Evolutionary conservation across 371 early-diverging fungal genomes (phyloP), one percentile per base, ranked within the genome.

Genomic region (Mucor lusitanicus): DNA sequence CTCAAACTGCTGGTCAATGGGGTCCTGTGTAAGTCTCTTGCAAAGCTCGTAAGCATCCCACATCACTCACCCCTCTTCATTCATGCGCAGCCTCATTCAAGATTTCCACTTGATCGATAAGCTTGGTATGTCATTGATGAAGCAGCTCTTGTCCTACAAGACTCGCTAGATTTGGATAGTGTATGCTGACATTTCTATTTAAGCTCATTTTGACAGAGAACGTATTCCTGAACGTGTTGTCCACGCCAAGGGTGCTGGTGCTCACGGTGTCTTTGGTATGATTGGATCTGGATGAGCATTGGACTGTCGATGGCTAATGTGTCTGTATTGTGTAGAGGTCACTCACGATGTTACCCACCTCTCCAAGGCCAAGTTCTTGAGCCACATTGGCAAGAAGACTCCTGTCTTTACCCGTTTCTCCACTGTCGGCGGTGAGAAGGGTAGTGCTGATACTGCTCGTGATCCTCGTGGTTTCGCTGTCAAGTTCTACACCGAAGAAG

Each of bases 191-290:
- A 44, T 27, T 50, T 6, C 17, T 58, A 78, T 53, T 67, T 56
- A 61, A 71, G 81, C 90, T 68, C 94, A 91, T 79, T 94, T 94
- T 85, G 92, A 93, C 82, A 90, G 90, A 65, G 94, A 94, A 75
- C 88, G 94, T 65, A 88, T 90, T 55, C 81, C 85, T 48, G 83
- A 86, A 59, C 63, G 81, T 58, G 81, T 77, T 46, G 84, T 83
- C 23, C 82, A 85, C 63, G 85, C 85, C 3, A 66, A 76, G 33
- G 86, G 85, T 37, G 66, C 74, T n/a, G 86, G 77, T 56, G 85
- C 84, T 23, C 82, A 82, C 37, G 94, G 94, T 56, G 82, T 87
- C 76, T 92, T 94, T 79, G 89, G 87, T 86, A 78, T 53, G 63
- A 19, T 44, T 3, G 5, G 17, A 44, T 44, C 46, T 44, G 4